Conservation (phyloP, 2,329 filamentous ascomycete species). For the Hyphodiscus sp. region DNA sequence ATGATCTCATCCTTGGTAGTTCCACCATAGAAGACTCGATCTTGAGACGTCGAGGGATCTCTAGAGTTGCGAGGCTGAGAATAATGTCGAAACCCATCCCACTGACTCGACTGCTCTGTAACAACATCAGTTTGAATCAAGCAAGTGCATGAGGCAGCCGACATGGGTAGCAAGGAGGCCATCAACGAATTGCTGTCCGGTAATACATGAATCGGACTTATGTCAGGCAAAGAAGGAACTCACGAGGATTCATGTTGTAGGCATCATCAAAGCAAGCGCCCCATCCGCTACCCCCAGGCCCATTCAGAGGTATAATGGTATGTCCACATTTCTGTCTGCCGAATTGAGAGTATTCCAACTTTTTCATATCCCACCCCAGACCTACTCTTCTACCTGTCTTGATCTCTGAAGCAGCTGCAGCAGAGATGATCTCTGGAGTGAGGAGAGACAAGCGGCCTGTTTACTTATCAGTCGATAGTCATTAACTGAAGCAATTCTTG, state of each 20-base stretch:
- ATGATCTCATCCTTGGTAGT: constrained; percentile 40
- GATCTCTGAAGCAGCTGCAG: constrained; percentile 44
- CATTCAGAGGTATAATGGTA: constrained; percentile 42
- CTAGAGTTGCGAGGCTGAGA: constrained; percentile 33
- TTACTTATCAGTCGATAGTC: not conserved
- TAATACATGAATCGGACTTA: not conserved
- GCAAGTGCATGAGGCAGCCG: not conserved
- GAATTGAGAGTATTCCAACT: constrained; percentile 49
- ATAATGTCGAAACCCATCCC: constrained; percentile 46
- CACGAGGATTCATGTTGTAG: constrained; percentile 43
- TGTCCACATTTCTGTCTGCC: constrained; percentile 44
- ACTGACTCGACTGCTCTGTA: constrained; percentile 41
- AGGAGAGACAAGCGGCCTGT: constrained; percentile 37
- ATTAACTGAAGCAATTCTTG: not conserved
- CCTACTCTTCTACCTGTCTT: constrained; percentile 44
- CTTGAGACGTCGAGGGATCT: constrained; percentile 18
- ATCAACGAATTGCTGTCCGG: not conserved
- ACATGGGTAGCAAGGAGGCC: too few relatives aligned
- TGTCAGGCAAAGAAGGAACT: constrained; percentile 7
- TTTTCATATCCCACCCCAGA: constrained; percentile 49
- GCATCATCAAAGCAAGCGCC: constrained; percentile 44
- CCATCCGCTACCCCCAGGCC: constrained; percentile 17
- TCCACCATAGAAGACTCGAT: constrained; percentile 43
- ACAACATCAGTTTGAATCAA: not conserved
- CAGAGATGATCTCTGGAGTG: constrained; percentile 44